Evolutionary conservation across 148 eudicot species (phyloP).

Genomic region (Gaultheria prostrata): DNA sequence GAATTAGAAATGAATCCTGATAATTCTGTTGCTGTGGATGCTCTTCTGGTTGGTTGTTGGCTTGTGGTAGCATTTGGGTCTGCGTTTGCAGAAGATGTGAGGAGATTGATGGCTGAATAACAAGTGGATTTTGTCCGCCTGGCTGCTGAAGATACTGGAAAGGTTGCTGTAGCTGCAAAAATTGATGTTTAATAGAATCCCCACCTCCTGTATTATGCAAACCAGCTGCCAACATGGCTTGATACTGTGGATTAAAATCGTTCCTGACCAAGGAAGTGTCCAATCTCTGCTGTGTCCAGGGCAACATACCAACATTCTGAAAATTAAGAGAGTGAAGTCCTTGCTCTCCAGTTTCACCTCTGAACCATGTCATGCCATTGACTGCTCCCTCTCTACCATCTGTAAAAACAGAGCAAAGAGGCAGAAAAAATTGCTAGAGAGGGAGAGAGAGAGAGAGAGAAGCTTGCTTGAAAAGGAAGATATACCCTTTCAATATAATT

Average conservation of each 20-base stretch:
- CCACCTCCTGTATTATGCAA: slow-evolving; percentile 62
- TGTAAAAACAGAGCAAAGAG: slow-evolving; percentile 24
- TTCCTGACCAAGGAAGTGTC: slow-evolving; percentile 51
- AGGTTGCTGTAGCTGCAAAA: slow-evolving; percentile 85
- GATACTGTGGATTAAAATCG: slow-evolving; percentile 83
- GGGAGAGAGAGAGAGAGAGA: background rate
- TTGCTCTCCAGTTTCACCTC: slow-evolving; percentile 81
- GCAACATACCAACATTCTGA: slow-evolving; percentile 70
- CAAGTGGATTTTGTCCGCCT: slow-evolving; percentile 49
- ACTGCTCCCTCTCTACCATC: slow-evolving; percentile 66
- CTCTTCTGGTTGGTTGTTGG: slow-evolving; percentile 45
- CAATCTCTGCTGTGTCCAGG: slow-evolving; percentile 80
- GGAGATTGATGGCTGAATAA: slow-evolving; percentile 52
- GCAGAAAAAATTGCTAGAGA: background rate
- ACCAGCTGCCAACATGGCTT: slow-evolving; percentile 72
- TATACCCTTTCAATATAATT: background rate
- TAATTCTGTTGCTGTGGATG: slow-evolving; percentile 45
- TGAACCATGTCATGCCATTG: slow-evolving; percentile 79
- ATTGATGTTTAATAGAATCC: slow-evolving; percentile 63
- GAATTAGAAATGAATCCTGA: slow-evolving; percentile 57
- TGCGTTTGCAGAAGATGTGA: slow-evolving; percentile 61
- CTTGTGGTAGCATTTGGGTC: slow-evolving; percentile 54
- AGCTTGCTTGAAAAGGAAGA: background rate
- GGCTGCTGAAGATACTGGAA: slow-evolving; percentile 67
- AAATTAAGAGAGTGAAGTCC: slow-evolving; percentile 68